Percentiles rank a stretch among this genome's conserved stretches.
Evolutionary conservation across 306 rosid genomes (phyloP).

Genomic region (Castanopsis chinensis): DNA sequence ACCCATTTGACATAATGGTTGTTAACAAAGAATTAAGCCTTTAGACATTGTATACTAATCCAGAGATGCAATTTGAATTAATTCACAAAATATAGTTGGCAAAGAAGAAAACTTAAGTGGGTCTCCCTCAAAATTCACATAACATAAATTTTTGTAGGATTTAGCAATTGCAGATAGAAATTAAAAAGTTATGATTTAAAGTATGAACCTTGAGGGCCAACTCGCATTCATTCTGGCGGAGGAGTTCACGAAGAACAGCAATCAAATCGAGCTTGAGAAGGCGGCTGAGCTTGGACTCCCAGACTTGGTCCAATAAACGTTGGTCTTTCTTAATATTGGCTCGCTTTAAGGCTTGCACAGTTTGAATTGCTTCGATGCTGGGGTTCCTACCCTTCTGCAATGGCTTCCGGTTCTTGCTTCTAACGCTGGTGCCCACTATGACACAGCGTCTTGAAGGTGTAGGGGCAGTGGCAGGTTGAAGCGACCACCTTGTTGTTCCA

Average conservation of each 20-base stretch:
- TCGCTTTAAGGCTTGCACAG: constrained; percentile 47
- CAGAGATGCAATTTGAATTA: too few relatives aligned
- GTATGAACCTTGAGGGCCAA: constrained; percentile 51
- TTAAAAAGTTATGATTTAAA: neutral
- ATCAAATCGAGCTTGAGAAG: constrained; percentile 52
- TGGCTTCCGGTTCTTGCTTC: constrained; percentile 48
- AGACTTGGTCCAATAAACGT: constrained; percentile 20
- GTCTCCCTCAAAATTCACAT: too few relatives aligned
- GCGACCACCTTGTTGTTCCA: too few relatives aligned
- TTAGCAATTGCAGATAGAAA: neutral
- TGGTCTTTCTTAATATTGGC: constrained; percentile 13
- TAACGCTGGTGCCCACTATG: constrained; percentile 39
- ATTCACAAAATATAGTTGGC: too few relatives aligned
- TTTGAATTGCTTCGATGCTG: constrained; percentile 60
- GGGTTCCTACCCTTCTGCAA: constrained; percentile 54
- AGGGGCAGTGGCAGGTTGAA: neutral
- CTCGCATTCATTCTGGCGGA: constrained; percentile 49
- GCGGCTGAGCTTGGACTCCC: constrained; percentile 38
- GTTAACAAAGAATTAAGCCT: too few relatives aligned
- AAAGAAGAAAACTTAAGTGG: too few relatives aligned
- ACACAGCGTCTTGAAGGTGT: neutral
- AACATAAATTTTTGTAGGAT: neutral
- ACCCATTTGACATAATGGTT: too few relatives aligned
- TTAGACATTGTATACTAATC: too few relatives aligned
- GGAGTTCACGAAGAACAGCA: constrained; percentile 51